Conservation (phyloP, 192 early-diverging fungal genomes). For the Coemansia sp. region DNA sequence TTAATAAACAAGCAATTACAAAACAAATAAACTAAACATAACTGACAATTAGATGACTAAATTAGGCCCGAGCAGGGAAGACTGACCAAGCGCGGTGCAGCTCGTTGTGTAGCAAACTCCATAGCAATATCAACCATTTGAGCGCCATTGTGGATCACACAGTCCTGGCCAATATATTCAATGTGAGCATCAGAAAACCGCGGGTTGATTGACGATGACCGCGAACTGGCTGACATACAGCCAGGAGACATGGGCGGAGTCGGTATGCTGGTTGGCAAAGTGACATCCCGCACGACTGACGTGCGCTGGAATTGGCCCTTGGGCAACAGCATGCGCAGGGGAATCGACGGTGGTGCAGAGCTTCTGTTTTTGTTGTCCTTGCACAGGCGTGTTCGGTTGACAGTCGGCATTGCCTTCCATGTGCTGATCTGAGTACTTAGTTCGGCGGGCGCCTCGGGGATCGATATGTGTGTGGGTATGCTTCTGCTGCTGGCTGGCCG, state of each 20-base stretch:
- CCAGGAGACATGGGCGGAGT: slow-evolving; percentile 14
- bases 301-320: not conserved
- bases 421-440: slow-evolving; percentile 1
- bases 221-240: not conserved
- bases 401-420: slow-evolving; percentile 8
- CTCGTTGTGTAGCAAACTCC: slow-evolving; percentile 32
- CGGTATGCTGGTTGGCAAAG: not conserved
- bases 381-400: slow-evolving; percentile 9
- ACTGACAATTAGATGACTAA: not conserved
- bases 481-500: not conserved
- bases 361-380: slow-evolving; percentile 17
- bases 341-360: slow-evolving; percentile 25
- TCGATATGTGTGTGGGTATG: not conserved
- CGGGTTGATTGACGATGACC: slow-evolving; percentile 17
- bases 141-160: slow-evolving; percentile 46
- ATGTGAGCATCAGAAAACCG: slow-evolving; percentile 49
- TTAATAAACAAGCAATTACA: not conserved
- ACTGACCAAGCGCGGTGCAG: slow-evolving; percentile 40
- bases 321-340: slow-evolving; percentile 32
- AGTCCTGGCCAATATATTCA: slow-evolving; percentile 47
- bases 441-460: not conserved
- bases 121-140: slow-evolving; percentile 44
- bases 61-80: slow-evolving; percentile 12
- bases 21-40: slow-evolving; percentile 1
- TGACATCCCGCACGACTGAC: not conserved